A percentile compares a stretch with the other conserved stretches of the same genome.
phyloP scores from a whole-genome alignment of 306 rosid species.

The Vigna hirtella region DNA sequence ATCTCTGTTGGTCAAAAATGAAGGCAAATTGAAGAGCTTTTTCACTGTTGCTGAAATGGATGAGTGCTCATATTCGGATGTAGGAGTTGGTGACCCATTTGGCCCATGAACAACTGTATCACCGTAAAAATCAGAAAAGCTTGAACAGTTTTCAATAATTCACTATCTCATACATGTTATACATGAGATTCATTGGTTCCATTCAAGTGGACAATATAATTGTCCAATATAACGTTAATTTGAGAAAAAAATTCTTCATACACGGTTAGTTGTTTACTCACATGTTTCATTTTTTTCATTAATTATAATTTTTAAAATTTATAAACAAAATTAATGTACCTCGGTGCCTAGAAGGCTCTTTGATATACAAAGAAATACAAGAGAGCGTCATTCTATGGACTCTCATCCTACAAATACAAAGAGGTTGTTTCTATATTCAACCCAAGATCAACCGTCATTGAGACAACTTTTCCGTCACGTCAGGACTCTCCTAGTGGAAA shows the following conservation, averaged over 20 bases:
- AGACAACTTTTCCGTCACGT: too few relatives aligned
- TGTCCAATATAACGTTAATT: background rate
- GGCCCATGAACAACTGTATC: conserved; percentile 90
- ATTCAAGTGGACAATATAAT: background rate
- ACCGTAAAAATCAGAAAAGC: conserved; percentile 8
- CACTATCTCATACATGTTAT: background rate
- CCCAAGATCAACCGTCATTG: too few relatives aligned
- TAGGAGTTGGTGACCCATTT: conserved; percentile 72
- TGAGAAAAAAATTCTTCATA: background rate
- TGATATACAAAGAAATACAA: too few relatives aligned
- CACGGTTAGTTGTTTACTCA: background rate
- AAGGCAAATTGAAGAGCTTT: conserved; percentile 76
- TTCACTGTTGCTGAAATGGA: conserved; percentile 88
- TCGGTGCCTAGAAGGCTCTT: too few relatives aligned
- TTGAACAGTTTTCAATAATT: background rate
- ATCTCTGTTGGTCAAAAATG: conserved; percentile 82
- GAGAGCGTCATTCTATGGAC: too few relatives aligned
- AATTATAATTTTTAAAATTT: background rate
- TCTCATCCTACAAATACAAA: too few relatives aligned
- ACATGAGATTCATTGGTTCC: conserved; percentile 3
- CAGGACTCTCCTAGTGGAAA: too few relatives aligned
- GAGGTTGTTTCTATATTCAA: too few relatives aligned
- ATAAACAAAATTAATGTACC: too few relatives aligned
- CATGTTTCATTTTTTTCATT: background rate
- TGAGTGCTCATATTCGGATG: conserved; percentile 88